A percentile compares a stretch with the other conserved stretches of the same genome.
These are phyloP conservation scores for Pseudogymnoascus sp. DNA, from an alignment of 2,329 filamentous ascomycete species.

Conservation along the genomic window DNA sequence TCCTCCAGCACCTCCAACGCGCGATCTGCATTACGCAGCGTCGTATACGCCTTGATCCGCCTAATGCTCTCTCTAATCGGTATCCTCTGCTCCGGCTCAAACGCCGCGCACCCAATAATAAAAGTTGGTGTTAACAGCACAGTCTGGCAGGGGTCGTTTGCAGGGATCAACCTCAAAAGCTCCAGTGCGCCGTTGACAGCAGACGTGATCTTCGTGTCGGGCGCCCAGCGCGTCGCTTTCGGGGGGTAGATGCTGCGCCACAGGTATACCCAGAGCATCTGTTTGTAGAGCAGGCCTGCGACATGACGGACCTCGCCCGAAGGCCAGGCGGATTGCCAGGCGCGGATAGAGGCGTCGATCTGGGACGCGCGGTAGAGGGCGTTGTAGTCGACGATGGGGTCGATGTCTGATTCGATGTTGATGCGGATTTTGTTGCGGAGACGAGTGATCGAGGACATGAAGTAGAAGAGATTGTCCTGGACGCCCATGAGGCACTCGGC, in stretches of 20 bases:
- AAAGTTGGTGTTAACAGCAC: constrained; percentile 15
- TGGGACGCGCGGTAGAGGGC: constrained; percentile 64
- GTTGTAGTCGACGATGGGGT: constrained; percentile 65
- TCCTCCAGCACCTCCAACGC: constrained; percentile 10
- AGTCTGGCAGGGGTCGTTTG: constrained; percentile 49
- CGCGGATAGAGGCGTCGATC: constrained; percentile 65
- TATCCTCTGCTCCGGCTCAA: background rate
- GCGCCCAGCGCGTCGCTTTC: constrained; percentile 25
- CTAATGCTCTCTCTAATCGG: constrained; percentile 20
- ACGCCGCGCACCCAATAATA: constrained; percentile 7
- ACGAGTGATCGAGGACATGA: constrained; percentile 69
- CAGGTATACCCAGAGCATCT: constrained; percentile 59
- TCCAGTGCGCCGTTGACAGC: constrained; percentile 50
- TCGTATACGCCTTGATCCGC: background rate
- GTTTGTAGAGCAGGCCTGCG: constrained; percentile 52
- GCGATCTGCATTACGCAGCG: constrained; percentile 16
- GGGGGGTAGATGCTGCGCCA: constrained; percentile 55
- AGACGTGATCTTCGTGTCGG: constrained; percentile 42
- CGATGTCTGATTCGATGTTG: constrained; percentile 52
- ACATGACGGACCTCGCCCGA: constrained; percentile 44
- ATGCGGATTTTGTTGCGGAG: constrained; percentile 66
- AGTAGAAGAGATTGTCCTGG: constrained; percentile 70
- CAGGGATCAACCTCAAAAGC: constrained; percentile 47
- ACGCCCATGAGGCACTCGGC: constrained; percentile 61
- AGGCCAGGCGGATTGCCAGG: constrained; percentile 59